Evolutionary conservation across 768 basidiomycete genomes (phyloP).

Genomic region (Neoboletus brunneissimus): DNA sequence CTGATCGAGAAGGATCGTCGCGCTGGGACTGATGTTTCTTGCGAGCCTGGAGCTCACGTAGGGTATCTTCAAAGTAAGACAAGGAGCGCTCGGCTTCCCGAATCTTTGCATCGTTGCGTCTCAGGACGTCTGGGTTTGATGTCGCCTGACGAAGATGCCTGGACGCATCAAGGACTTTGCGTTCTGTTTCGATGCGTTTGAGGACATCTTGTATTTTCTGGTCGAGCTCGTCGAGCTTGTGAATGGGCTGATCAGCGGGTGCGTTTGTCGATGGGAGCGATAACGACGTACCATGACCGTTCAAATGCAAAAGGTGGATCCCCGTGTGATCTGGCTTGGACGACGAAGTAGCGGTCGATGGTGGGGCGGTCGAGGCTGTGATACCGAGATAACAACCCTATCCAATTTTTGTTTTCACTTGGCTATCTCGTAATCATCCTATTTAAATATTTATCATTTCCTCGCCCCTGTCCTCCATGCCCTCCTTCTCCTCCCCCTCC

Average conservation of each 20-base stretch:
- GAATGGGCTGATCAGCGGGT: constrained; percentile 1
- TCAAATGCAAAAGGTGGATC: constrained; percentile 10
- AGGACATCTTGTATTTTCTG: constrained; percentile 91
- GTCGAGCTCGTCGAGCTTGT: constrained; percentile 62
- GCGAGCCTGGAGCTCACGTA: constrained; percentile 77
- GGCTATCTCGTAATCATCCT: constrained; percentile 25
- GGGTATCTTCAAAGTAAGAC: constrained; percentile 83
- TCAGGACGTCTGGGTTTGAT: constrained; percentile 80
- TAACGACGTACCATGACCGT: constrained; percentile 32
- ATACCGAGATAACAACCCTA: constrained; percentile 26
- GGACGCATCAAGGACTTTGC: constrained; percentile 86
- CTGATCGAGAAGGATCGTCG: constrained; percentile 54
- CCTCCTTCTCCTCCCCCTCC: constrained; percentile 31
- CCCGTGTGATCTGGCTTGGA: constrained; percentile 15
- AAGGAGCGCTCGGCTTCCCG: constrained; percentile 81
- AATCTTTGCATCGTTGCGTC: constrained; percentile 80
- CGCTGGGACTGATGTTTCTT: constrained; percentile 62
- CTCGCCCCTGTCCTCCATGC: constrained; percentile 22
- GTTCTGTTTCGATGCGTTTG: constrained; percentile 88
- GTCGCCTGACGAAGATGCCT: constrained; percentile 79
- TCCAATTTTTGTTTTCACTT: constrained; percentile 18
- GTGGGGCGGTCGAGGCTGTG: constrained; percentile 31
- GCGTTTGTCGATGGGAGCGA: constrained; percentile 7
- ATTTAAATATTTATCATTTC: constrained; percentile 13
- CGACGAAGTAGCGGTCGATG: constrained; percentile 14